Base-by-base conservation (phyloP, 2,329 filamentous ascomycete genomes). In the Sarocladium brachiariae region DNA sequence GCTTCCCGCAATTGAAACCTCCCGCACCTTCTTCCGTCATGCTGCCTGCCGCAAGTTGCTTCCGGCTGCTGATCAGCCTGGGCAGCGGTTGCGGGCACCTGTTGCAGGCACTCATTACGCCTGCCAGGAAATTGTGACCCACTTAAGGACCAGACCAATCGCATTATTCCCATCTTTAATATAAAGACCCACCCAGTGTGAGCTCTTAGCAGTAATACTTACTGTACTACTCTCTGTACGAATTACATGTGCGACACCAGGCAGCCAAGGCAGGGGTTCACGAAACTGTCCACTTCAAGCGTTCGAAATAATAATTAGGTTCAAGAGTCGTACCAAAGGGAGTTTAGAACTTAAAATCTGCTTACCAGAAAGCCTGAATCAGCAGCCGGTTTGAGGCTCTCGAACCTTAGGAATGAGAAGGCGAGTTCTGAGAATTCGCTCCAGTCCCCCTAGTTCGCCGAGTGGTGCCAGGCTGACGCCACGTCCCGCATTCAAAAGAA, bases 81-180 rank as follows among this genome's bases (percentile, higher is more conserved):
- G 39, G 39, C 39, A 43, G 39, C 39, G 23, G 43, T 18, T 33
- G 43, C 39, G 7, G 25, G n/a, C 43, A 19, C n/a, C 27, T 47
- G 43, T 18, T 47, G 43, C 43, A 16, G 43, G 39, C 39, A 47
- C 18, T 16, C 16, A n/a, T 21, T 6, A 23, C 27, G 6, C 24
- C 43, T 19, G 25, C 24, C 43, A 47, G 43, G 43, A 47, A 47
- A 47, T 47, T 47, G 33, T 10, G 24, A 33, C 16, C 43, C 43
- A 47, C 43, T 33, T 33, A 33, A 47, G 19, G 25, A 16, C 43
- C 27, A 25, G 43, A 8, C 43, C 43, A 47, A 47, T 47, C 43
- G 43, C 43, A 31, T 33, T 47, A 33, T 33, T 47, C 27, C 43
- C 43, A 47, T 33, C 25, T 7, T 30, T 13, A 7, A 10, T 14